These are phyloP conservation scores for Chrysochromulina parva DNA, from an alignment of 78 protist species.

Conservation along the genomic window DNA sequence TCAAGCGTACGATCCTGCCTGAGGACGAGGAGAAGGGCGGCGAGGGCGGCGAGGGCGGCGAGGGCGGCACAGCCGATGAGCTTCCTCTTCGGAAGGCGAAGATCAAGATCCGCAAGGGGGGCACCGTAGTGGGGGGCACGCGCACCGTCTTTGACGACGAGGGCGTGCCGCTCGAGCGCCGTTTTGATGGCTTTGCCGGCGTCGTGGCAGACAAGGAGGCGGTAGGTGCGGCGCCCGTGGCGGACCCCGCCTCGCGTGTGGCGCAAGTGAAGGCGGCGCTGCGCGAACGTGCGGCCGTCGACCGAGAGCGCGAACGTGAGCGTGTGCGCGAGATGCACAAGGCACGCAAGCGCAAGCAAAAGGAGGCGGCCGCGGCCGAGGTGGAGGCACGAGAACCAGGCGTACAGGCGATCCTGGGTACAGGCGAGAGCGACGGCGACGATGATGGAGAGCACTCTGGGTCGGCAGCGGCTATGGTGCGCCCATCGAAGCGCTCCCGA, in stretches of 20 bases:
- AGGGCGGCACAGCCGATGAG: neutral
- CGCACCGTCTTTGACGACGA: conserved; percentile 3
- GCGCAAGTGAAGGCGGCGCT: neutral
- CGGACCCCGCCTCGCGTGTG: neutral
- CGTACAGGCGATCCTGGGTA: too few species aligned
- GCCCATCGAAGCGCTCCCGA: too few species aligned
- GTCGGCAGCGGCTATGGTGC: too few species aligned
- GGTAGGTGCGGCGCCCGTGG: neutral
- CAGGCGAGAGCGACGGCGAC: too few species aligned
- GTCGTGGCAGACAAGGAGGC: neutral
- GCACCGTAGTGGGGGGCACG: neutral
- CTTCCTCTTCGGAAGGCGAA: neutral
- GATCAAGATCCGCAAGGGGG: conserved; percentile 1
- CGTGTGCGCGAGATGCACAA: neutral
- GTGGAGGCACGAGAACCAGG: neutral
- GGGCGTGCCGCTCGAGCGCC: neutral
- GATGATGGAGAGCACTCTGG: too few species aligned
- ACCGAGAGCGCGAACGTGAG: neutral
- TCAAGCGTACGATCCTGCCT: neutral
- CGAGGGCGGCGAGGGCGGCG: neutral
- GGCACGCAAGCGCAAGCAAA: neutral
- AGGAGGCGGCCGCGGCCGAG: neutral
- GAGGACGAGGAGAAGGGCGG: neutral
- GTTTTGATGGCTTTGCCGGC: neutral
- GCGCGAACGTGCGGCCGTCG: neutral